A percentile compares a stretch with the other conserved stretches of the same genome.
Evolutionary conservation across 805 yeast genomes (phyloP).

Genomic region (Ogataea haglerorum): DNA sequence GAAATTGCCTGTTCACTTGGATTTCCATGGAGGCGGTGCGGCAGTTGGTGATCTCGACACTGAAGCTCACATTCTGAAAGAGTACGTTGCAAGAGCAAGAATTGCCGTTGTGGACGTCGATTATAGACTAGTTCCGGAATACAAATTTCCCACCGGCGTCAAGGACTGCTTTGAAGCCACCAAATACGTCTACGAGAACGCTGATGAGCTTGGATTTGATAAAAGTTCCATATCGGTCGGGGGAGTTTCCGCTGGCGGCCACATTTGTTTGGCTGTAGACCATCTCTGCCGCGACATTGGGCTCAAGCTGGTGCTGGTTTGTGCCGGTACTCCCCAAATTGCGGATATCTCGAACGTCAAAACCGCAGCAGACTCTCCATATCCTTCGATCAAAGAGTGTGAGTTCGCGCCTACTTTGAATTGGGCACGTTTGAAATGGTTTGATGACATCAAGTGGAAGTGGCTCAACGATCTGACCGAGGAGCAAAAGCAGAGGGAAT

Average conservation of each 20-base stretch:
- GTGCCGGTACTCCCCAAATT: slow-evolving; percentile 34
- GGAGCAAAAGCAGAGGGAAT: slow-evolving; percentile 15
- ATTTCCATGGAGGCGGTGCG: slow-evolving; percentile 35
- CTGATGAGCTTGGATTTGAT: slow-evolving; percentile 20
- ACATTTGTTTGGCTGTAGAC: slow-evolving; percentile 28
- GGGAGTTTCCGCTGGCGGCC: slow-evolving; percentile 26
- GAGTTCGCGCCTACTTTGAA: slow-evolving; percentile 34
- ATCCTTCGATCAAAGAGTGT: slow-evolving; percentile 26
- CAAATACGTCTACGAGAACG: slow-evolving; percentile 26
- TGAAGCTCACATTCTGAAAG: slow-evolving; percentile 29
- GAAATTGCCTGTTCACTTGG: slow-evolving; percentile 30
- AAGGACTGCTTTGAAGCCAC: slow-evolving; percentile 30
- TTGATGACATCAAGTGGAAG: slow-evolving; percentile 31
- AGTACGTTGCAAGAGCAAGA: slow-evolving; percentile 24
- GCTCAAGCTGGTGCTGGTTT: slow-evolving; percentile 24
- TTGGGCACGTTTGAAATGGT: slow-evolving; percentile 32
- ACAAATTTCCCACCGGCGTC: slow-evolving; percentile 28
- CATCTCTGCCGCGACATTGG: slow-evolving; percentile 29
- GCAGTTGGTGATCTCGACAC: slow-evolving; percentile 33
- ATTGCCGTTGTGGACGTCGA: slow-evolving; percentile 33
- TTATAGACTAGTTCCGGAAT: slow-evolving; percentile 32
- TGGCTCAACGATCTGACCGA: slow-evolving; percentile 17
- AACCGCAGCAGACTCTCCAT: slow-evolving; percentile 29
- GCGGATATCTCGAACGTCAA: slow-evolving; percentile 28
- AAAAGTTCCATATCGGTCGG: slow-evolving; percentile 27